Evolutionary conservation across 2,329 filamentous ascomycete species (phyloP).

Genomic region (Lomentospora prolificans): DNA sequence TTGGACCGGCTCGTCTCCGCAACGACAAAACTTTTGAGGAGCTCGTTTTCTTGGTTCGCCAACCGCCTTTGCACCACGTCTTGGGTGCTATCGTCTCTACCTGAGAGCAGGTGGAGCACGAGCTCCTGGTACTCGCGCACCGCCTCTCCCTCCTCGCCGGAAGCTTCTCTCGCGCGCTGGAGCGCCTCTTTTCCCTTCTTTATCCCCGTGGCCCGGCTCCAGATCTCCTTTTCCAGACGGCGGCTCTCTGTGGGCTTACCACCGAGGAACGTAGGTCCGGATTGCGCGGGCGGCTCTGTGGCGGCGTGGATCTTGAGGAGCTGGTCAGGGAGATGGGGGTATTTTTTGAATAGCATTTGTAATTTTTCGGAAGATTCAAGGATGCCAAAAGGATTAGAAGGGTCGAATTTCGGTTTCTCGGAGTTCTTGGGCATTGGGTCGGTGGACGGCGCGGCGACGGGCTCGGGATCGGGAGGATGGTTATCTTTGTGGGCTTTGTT

Average conservation of each 20-base stretch:
- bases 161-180: constrained; percentile 36
- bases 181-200: constrained; percentile 45
- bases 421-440: constrained; percentile 7
- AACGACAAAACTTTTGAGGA: constrained; percentile 39
- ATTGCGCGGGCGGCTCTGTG: constrained; percentile 32
- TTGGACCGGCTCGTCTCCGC: constrained; percentile 22
- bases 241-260: constrained; percentile 11
- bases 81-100: constrained; percentile 20
- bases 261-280: constrained; percentile 9
- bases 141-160: constrained; percentile 46
- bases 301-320: constrained; percentile 39
- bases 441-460: constrained; percentile 15
- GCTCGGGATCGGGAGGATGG: constrained; percentile 32
- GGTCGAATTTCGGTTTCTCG: constrained; percentile 10
- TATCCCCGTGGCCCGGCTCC: constrained; percentile 50
- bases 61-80: constrained; percentile 33
- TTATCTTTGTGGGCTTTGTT: constrained; percentile 41
- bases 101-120: constrained; percentile 36
- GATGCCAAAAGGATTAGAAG: constrained; percentile 36
- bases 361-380: constrained; percentile 42
- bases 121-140: constrained; percentile 52
- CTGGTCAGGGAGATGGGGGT: constrained; percentile 37
- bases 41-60: constrained; percentile 34
- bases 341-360: constrained; percentile 38
- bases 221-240: constrained; percentile 28